These are phyloP conservation scores for Ramichloridium luteum DNA, from an alignment of 2,329 filamentous ascomycete genomes.

Conservation along the genomic window DNA sequence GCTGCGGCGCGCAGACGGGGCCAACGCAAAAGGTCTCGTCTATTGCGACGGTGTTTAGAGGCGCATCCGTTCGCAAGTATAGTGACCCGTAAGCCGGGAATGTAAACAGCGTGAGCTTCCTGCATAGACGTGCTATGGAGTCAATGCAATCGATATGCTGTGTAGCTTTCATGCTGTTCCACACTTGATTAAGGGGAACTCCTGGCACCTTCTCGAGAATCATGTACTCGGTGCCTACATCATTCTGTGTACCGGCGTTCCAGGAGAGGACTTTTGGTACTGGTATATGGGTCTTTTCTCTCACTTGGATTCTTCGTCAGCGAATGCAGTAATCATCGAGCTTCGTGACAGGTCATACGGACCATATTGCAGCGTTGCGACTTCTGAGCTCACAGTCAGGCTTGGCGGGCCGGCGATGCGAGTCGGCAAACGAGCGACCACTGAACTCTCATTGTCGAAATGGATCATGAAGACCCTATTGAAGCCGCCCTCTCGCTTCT, in stretches of 20 bases:
- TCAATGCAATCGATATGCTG: constrained; percentile 4
- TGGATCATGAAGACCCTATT: constrained; percentile 34
- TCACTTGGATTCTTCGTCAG: too few species aligned
- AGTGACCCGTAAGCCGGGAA: constrained; percentile 1
- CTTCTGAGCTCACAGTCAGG: constrained; percentile 31
- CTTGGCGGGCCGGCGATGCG: constrained; percentile 26
- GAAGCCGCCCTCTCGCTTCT: constrained; percentile 35
- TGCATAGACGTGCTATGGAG: constrained; percentile 2
- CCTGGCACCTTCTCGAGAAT: constrained; percentile 14
- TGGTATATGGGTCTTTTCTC: constrained; percentile 28
- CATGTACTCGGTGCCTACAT: constrained; percentile 22
- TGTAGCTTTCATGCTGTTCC: constrained; percentile 5
- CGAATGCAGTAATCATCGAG: too few species aligned
- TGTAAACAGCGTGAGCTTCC: background rate
- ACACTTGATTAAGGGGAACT: constrained; percentile 22
- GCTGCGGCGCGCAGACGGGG: background rate
- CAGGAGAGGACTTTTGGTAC: constrained; percentile 33
- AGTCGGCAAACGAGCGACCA: constrained; percentile 34
- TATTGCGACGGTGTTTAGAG: background rate
- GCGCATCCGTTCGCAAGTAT: background rate
- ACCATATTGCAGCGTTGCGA: constrained; percentile 30
- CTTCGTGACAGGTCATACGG: constrained; percentile 7
- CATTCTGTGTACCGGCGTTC: constrained; percentile 27
- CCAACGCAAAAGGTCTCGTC: constrained; percentile 1
- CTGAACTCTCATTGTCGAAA: constrained; percentile 25